phyloP scores from a whole-genome alignment of 2,329 filamentous ascomycete genomes.

The Metarhizium rileyi region DNA sequence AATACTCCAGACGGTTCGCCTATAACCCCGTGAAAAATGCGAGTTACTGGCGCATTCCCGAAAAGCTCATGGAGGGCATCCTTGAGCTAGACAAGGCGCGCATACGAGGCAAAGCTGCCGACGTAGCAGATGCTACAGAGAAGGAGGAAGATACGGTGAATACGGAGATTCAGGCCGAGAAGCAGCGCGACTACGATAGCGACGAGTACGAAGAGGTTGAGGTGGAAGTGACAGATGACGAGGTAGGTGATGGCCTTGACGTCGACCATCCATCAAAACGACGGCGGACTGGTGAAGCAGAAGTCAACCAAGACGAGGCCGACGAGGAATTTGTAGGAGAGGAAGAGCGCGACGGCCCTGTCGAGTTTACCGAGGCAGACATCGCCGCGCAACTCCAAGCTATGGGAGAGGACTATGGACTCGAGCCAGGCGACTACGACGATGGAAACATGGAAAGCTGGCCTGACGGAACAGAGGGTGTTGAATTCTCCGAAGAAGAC shows the following conservation, averaged over 20 bases:
- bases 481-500: conserved; percentile 65
- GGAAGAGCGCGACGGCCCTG: conserved; percentile 35
- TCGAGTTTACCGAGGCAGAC: conserved; percentile 90
- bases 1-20: conserved; percentile 78
- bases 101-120: conserved; percentile 47
- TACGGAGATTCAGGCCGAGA: conserved; percentile 16
- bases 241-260: conserved; percentile 23
- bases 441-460: conserved; percentile 51
- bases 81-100: conserved; percentile 62
- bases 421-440: conserved; percentile 69
- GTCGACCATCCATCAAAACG: conserved; percentile 47
- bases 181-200: conserved; percentile 38
- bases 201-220: conserved; percentile 67
- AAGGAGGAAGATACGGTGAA: conserved; percentile 2
- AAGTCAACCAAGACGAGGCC: conserved; percentile 41
- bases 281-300: conserved; percentile 40
- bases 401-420: conserved; percentile 77
- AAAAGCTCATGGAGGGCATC: conserved; percentile 73
- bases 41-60: conserved; percentile 92
- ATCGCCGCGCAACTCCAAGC: conserved; percentile 85
- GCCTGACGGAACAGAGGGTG: conserved; percentile 62
- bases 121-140: conserved; percentile 9
- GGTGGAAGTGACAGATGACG: conserved; percentile 48
- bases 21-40: conserved; percentile 79
- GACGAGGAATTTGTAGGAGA: conserved; percentile 30